phyloP scores from a whole-genome alignment of 495 filamentous ascomycete species.

The Podospora pseudopauciseta region DNA sequence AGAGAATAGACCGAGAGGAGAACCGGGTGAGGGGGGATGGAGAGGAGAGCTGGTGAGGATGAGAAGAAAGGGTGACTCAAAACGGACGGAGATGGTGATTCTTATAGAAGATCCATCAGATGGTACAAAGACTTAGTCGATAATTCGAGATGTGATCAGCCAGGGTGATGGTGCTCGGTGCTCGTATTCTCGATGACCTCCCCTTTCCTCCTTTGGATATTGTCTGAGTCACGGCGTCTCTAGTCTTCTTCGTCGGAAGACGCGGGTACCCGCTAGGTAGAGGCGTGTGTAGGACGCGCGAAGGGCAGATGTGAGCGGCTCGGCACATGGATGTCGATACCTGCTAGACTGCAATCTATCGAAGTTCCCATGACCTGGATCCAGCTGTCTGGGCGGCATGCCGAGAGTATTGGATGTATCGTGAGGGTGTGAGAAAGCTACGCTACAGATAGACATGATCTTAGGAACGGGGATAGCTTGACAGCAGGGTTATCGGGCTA shows the following conservation, averaged over 20 bases:
- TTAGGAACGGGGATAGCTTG: background rate
- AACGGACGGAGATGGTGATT: background rate
- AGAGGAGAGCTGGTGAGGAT: background rate
- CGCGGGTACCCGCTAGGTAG: background rate
- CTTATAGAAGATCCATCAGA: background rate
- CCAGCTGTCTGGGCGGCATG: background rate
- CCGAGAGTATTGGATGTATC: background rate
- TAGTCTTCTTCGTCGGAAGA: background rate
- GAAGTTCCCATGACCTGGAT: slow-evolving; percentile 4
- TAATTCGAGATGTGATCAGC: background rate
- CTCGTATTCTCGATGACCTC: background rate
- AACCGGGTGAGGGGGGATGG: background rate
- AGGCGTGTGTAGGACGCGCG: background rate
- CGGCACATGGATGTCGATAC: background rate
- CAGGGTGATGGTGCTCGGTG: background rate
- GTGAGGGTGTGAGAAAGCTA: slow-evolving; percentile 11
- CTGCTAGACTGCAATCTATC: background rate
- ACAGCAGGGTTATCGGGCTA: background rate
- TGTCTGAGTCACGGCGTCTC: background rate
- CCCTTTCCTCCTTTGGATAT: background rate
- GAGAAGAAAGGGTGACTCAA: background rate
- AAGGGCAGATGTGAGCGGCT: background rate
- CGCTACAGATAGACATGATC: background rate
- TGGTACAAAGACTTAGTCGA: background rate
- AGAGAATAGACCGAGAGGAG: background rate